Evolutionary conservation across 495 filamentous ascomycete species (phyloP), one percentile per base, ranked within the genome.

Genomic region (Venustampulla echinocandica): DNA sequence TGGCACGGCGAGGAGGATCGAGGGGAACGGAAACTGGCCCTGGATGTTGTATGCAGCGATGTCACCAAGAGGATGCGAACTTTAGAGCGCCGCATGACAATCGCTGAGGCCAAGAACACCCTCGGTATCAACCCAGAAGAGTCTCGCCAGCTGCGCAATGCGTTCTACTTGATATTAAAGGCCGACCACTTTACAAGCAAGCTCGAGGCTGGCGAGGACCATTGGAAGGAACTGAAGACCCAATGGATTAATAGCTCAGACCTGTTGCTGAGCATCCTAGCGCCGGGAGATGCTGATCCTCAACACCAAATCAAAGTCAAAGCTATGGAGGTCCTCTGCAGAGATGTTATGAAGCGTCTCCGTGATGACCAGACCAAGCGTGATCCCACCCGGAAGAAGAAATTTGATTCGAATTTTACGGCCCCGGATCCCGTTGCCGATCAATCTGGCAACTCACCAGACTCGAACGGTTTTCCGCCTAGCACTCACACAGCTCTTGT

Each of bases 21-120:
- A n/a, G 81, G 81, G 32, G 54, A 61, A 15, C 66, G 68, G 46
- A 67, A 69, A 15, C 71, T 85, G 41, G 81, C 85, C 1, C 66
- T 92, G 6, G 86, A 92, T 63, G 73, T 86, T 20, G 78, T 92
- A 19, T 86, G 82, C 55, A 80, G 71, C n/a, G 84, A 90, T 61
- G 83, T 90, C 38, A 87, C 83, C 7, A 92, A 92, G 62, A 68
- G 81, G 19, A 82, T 89, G 71, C 71, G 86, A 30, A 81, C 73
- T 0, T 44, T 76, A 22, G 71, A 76, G 44, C 66, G 66, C n/a
- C 64, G 69, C 21, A 78, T 90, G 68, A 81, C 77, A 2, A 74
- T 88, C 36, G 74, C 76, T 23, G 81, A 87, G 49, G 84, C 84
- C 15, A 88, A 87, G 56, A 81, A 80, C 48, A 66, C 74, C 5